Evolutionary conservation across 108 stramenopile genomes (phyloP), one percentile per base, ranked within the genome.

Genomic region (Nitzschia sp.): DNA sequence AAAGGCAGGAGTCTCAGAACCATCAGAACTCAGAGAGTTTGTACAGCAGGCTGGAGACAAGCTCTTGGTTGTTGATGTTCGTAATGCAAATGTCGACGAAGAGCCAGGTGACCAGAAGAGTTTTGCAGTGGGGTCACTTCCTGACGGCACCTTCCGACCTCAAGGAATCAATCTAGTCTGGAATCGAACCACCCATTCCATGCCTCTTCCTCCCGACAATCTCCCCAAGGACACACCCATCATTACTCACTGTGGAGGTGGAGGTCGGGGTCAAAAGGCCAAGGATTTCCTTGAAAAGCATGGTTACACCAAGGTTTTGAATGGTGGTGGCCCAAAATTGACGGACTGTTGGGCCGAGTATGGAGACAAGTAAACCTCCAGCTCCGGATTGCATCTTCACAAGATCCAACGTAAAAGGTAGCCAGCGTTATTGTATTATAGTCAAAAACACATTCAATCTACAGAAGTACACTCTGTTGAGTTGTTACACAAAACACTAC

Each of bases 221-320:
- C 73, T 69, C 8, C 80, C 65, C 10, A 87, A 81, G 77, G 86
- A 88, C 65, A 87, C 90, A 2, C 87, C 87, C 12, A 90, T 94
- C 41, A 91, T 94, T 65, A 92, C 93, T 10, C 93, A 94, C 73
- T 94, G 93, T 70, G 93, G 93, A 59, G 93, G 85, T 24, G 93
- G 93, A 3, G 87, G 87, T 40, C 73, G 93, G 0, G 93, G 93
- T 41, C 87, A 90, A 60, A 83, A 80, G 77, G 93, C 93, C 9
- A 94, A 92, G 81, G 87, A 90, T 5, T 94, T 65, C 69, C 77
- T 94, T 70, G 69, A 73, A 63, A 65, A 69, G 20, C 82, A 90
- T 41, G 93, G 93, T 53, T 94, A 81, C 63, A 88, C 83, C 0
- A 94, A 91, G 61, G 93, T 94, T 1, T 55, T 94, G 55, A 94